Evolutionary conservation across 2,329 filamentous ascomycete species (phyloP), one percentile per base, ranked within the genome.

Genomic region (Fusarium anguioides): DNA sequence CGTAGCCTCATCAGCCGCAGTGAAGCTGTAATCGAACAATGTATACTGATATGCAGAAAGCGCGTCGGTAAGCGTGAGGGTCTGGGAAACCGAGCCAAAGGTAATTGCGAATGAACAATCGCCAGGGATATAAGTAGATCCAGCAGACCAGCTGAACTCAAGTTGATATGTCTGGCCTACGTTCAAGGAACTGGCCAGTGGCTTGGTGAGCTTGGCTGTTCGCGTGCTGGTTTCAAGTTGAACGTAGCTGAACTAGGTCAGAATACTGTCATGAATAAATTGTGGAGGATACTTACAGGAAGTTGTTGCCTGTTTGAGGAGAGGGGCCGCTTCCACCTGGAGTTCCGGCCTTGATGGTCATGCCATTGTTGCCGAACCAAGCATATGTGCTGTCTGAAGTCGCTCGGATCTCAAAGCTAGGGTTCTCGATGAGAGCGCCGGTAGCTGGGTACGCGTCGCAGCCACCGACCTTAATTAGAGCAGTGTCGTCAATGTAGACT

Each of bases 381-480:
- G 56, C 56, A 60, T 60, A 60, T 0, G 42, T 44, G 15, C 56
- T 60, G n/a, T 60, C 54, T 0, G 20, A 42, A 8, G 56, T 60
- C 2, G 56, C 36, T 8, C n/a, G 53, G 1, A 27, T n/a, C 37
- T 60, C 56, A 3, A 60, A 60, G 5, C 56, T 60, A 0, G 56
- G 44, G 4, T 60, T 60, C 0, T 60, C 56, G 1, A 60, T 51
- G 3, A 59, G 18, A 3, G 54, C 54, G 1, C 56, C 56, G 1
- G 54, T 60, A 1, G 14, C n/a, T 3, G 54, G 56, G 20, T 51
- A 60, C n/a, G 56, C 56, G 8, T 60, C 56, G 0, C 56, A 60
- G 9, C 54, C 54, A 7, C 31, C 26, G 2, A 60, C 53, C 0
- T 9, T 14, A 2, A 60, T 60, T 8, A 60, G 10, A 8, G 54